These are phyloP conservation scores for Auriscalpium vulgare DNA, from an alignment of 768 basidiomycete species.

Conservation along the genomic window DNA sequence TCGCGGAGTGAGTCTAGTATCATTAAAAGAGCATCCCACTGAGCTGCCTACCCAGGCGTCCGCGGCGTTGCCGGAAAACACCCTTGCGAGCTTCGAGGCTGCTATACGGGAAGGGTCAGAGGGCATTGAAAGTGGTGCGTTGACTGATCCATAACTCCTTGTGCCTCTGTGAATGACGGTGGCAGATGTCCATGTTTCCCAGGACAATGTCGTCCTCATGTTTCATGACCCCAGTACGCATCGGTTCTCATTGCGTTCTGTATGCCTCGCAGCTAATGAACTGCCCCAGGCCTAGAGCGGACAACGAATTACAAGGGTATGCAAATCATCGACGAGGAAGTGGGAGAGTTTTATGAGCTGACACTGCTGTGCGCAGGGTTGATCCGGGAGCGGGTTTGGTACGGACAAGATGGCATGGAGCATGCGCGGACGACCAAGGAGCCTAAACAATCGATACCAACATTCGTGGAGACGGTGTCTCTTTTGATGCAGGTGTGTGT, in stretches of 20 bases:
- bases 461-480: conserved; percentile 76
- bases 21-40: conserved; percentile 1
- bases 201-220: conserved; percentile 84
- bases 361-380: conserved; percentile 31
- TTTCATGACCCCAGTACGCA: conserved; percentile 84
- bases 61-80: conserved; percentile 86
- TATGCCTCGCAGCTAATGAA: background rate
- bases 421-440: conserved; percentile 72
- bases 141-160: conserved; percentile 11
- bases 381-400: conserved; percentile 45
- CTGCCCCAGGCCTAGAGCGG: conserved; percentile 50
- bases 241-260: background rate
- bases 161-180: conserved; percentile 37
- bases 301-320: conserved; percentile 75
- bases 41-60: conserved; percentile 52
- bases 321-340: background rate
- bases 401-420: conserved; percentile 49
- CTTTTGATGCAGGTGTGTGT: conserved; percentile 49
- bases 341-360: background rate
- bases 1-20: conserved; percentile 42
- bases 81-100: conserved; percentile 88
- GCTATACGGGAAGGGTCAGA: conserved; percentile 94
- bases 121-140: conserved; percentile 95
- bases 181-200: conserved; percentile 91
- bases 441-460: conserved; percentile 86